Evolutionary conservation across 306 rosid species (phyloP).

Genomic region (Canavalia gladiata): DNA sequence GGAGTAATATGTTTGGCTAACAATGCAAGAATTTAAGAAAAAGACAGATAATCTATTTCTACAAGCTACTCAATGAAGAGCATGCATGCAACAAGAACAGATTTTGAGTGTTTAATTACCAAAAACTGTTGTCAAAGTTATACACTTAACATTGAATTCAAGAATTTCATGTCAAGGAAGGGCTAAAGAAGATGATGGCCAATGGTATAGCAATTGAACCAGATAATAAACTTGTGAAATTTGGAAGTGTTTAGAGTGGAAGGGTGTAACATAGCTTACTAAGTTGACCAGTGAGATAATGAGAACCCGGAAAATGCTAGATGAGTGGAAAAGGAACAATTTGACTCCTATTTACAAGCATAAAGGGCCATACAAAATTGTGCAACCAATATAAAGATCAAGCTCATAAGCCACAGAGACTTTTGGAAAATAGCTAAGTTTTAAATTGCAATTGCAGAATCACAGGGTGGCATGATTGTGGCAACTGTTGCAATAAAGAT

Average conservation of each 20-base stretch:
- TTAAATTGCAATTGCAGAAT: not conserved
- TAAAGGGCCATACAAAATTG: not conserved
- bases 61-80: not conserved
- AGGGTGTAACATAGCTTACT: not conserved
- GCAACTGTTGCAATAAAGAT: not conserved
- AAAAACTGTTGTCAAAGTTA: not conserved
- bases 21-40: not conserved
- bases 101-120: not conserved
- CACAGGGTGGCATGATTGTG: not conserved
- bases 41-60: not conserved
- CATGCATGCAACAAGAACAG: not conserved
- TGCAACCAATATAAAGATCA: not conserved
- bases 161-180: not conserved
- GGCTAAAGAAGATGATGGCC: not conserved
- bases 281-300: not conserved
- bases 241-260: not conserved
- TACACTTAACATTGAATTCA: not conserved
- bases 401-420: constrained; percentile 1
- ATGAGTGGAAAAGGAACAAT: not conserved
- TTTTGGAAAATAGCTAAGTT: not conserved
- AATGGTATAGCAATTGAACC: not conserved
- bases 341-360: not conserved
- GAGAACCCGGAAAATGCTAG: not conserved
- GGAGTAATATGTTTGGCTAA: not conserved
- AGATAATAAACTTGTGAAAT: not conserved